Evolutionary conservation across 495 filamentous ascomycete genomes (phyloP), one percentile per base, ranked within the genome.

Genomic region (Daldinia loculata): DNA sequence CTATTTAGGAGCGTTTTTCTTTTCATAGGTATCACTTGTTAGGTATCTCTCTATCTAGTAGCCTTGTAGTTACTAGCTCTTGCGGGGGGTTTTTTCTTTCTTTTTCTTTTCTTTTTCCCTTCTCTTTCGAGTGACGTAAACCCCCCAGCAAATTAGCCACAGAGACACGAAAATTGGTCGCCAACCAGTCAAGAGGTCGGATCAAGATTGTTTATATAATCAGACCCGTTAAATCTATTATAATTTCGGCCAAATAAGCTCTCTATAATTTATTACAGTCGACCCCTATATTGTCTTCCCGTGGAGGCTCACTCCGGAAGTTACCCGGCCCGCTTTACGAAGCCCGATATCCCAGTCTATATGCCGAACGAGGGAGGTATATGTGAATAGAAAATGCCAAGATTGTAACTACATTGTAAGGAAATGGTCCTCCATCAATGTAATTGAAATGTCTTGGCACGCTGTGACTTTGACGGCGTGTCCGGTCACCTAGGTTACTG

Each of bases 291-390:
- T 53, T 53, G 22, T 17, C n/a, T 36, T 56, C 53, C 53, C 53
- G 30, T 36, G 53, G 50, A 53, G 50, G 27, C 50, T 27, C 24
- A 6, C 27, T 27, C 56, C 38, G 56, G 56, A 43, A 41, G 56
- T 45, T 15, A 39, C 11, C 38, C 56, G 56, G 56, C 14, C 36
- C 27, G 36, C 29, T 56, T 17, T 56, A 61, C 45, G 34, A 57
- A 38, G 56, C 61, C 65, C 56, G 55, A 30, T 27, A 66, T 58
- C 70, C 66, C 22, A 43, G 65, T 62, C 70, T 72, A 72, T 65
- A 72, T 72, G 70, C 70, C 70, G 66, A 61, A 29, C 1, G 9
- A 41, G 6, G 36, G 45, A 50, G 41, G 55, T 67, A 67, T 63
- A 72, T 67, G 64, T 58, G 34, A 41, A 67, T 61, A 51, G 48